phyloP scores from a whole-genome alignment of 495 filamentous ascomycete species.

The Aspergillus sclerotioniger region DNA sequence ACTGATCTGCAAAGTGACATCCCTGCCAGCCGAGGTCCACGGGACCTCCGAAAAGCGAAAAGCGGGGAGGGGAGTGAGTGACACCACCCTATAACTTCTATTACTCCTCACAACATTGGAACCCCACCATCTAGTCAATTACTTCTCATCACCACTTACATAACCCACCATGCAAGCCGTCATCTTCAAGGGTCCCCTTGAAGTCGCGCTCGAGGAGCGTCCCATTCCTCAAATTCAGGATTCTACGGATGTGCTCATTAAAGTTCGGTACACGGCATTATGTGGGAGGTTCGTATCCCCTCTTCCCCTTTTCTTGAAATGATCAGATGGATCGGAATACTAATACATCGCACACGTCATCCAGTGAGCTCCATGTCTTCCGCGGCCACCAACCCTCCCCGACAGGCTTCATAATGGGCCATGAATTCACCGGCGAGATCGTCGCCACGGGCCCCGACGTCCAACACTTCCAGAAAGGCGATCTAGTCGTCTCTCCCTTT shows the following conservation, averaged over 20 bases:
- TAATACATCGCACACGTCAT: too few species aligned
- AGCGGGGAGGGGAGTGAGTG: too few species aligned
- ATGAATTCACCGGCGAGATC: conserved; percentile 69
- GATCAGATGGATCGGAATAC: too few species aligned
- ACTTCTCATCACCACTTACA: neutral
- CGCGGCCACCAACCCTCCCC: conserved; percentile 62
- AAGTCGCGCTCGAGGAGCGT: conserved; percentile 8
- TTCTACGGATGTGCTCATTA: conserved; percentile 12
- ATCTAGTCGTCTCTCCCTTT: conserved; percentile 71
- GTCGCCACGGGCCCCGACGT: conserved; percentile 57
- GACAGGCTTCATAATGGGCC: conserved; percentile 55
- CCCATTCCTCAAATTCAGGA: conserved; percentile 7
- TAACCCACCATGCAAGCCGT: conserved; percentile 8
- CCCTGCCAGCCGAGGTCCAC: too few species aligned
- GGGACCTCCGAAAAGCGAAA: too few species aligned
- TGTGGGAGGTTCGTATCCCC: conserved; percentile 4
- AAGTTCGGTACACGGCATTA: conserved; percentile 10
- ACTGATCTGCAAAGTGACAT: too few species aligned
- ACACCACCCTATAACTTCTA: too few species aligned
- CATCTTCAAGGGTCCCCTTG: conserved; percentile 5
- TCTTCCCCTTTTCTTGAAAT: neutral
- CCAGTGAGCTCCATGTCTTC: conserved; percentile 73
- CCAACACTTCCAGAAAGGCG: conserved; percentile 62
- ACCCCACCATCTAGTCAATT: too few species aligned
- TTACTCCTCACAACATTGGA: too few species aligned